phyloP scores from a whole-genome alignment of 768 basidiomycete species.

The Termitomyces sp. region DNA sequence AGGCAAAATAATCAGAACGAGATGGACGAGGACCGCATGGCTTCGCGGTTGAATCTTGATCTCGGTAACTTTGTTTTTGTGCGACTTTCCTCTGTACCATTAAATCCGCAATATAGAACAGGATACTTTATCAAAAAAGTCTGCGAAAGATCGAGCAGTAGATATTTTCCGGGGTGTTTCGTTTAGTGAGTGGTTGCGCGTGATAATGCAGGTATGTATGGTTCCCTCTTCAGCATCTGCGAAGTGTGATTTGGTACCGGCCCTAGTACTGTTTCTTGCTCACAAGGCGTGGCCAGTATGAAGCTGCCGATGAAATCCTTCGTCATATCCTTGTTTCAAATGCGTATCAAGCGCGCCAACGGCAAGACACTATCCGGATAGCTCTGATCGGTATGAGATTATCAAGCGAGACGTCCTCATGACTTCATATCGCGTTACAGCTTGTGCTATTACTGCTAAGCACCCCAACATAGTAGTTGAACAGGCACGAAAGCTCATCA shows the following conservation, averaged over 20 bases:
- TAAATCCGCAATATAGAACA: slow-evolving; percentile 35
- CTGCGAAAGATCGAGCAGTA: slow-evolving; percentile 40
- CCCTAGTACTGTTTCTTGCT: slow-evolving; percentile 71
- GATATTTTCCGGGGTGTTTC: slow-evolving; percentile 75
- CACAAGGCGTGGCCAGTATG: slow-evolving; percentile 57
- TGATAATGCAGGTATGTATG: slow-evolving; percentile 76
- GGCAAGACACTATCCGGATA: slow-evolving; percentile 69
- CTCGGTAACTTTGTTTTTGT: slow-evolving; percentile 40
- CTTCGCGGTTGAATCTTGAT: slow-evolving; percentile 69
- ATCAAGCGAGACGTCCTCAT: neutral
- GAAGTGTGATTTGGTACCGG: neutral
- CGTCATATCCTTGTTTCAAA: slow-evolving; percentile 72
- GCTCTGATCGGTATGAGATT: slow-evolving; percentile 59
- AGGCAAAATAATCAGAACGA: slow-evolving; percentile 39
- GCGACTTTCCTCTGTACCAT: neutral
- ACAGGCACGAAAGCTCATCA: slow-evolving; percentile 72
- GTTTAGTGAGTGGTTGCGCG: slow-evolving; percentile 79
- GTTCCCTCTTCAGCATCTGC: neutral
- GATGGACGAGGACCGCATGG: slow-evolving; percentile 67
- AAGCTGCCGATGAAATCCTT: slow-evolving; percentile 68
- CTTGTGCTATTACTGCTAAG: slow-evolving; percentile 62
- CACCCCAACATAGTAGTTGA: slow-evolving; percentile 60
- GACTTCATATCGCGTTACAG: slow-evolving; percentile 31
- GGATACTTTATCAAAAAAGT: slow-evolving; percentile 49
- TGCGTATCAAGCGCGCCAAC: slow-evolving; percentile 56